Percentiles rank a stretch among this genome's conserved stretches.
These are phyloP conservation scores for Clitopilus passeckerianus DNA, from an alignment of 768 basidiomycete genomes.

Conservation along the genomic window DNA sequence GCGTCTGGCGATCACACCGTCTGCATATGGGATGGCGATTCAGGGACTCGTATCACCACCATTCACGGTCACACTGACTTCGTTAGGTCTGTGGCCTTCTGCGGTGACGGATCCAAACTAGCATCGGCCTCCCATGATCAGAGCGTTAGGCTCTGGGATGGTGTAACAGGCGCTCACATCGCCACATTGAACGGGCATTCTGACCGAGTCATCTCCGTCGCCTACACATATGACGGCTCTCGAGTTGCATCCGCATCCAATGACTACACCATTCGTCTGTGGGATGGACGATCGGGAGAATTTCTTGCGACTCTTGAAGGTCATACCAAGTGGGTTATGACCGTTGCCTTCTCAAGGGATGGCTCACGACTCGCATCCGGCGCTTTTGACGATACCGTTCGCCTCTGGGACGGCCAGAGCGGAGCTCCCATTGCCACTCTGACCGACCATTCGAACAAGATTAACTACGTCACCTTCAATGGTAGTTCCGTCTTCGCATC, in stretches of 20 bases:
- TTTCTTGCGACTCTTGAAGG: background rate
- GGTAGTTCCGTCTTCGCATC: background rate
- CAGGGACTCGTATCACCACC: background rate
- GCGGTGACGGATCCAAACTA: background rate
- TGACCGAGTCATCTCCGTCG: background rate
- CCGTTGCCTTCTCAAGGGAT: background rate
- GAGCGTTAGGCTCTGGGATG: background rate
- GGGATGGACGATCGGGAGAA: background rate
- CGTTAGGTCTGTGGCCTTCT: background rate
- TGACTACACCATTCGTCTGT: background rate
- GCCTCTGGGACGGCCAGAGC: background rate
- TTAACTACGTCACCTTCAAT: background rate
- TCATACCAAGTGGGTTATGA: background rate
- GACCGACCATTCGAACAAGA: background rate
- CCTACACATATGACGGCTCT: background rate
- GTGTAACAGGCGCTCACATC: background rate
- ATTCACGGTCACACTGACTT: background rate
- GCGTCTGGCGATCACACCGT: background rate
- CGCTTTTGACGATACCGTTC: background rate
- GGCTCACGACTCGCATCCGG: background rate
- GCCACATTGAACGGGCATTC: background rate
- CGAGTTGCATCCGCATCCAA: background rate
- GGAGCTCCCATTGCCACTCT: background rate
- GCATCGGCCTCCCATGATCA: background rate
- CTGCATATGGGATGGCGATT: background rate